Evolutionary conservation across 805 yeast genomes (phyloP).

Genomic region (Kockiozyma suomiensis): DNA sequence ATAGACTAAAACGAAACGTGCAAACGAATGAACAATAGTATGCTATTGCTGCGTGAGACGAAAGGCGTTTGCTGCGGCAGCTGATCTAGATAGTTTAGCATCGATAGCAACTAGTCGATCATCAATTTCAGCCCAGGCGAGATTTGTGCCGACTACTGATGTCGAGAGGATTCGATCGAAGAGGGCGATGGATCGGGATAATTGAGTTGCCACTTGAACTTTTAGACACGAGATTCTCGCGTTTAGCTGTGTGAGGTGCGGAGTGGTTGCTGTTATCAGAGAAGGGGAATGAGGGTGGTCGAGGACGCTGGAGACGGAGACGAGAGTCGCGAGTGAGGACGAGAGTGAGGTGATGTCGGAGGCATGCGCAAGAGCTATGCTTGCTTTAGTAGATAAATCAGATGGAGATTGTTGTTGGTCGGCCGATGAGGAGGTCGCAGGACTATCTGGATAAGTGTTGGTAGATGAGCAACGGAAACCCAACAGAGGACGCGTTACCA

Average conservation of each 20-base stretch:
- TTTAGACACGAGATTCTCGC: neutral
- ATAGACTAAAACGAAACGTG: too few species aligned
- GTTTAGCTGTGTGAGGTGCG: neutral
- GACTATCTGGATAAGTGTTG: neutral
- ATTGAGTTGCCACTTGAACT: neutral
- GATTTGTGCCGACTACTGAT: conserved; percentile 22
- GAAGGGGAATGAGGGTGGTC: neutral
- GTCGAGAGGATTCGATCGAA: conserved; percentile 18
- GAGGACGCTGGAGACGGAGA: conserved; percentile 8
- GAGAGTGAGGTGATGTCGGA: conserved; percentile 15
- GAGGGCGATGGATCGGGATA: conserved; percentile 16
- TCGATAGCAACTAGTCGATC: conserved; percentile 21
- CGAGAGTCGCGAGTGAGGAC: conserved; percentile 3
- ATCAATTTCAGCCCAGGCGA: conserved; percentile 27
- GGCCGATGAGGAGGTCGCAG: neutral
- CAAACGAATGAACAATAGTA: too few species aligned
- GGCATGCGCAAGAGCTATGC: conserved; percentile 20
- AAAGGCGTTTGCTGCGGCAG: too few species aligned
- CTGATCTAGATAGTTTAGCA: neutral
- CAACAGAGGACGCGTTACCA: conserved; percentile 1
- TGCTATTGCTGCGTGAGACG: too few species aligned
- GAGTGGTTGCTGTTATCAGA: neutral
- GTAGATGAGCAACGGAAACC: neutral
- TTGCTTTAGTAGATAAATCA: neutral
- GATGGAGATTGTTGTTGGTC: neutral